Evolutionary conservation across 176 grass and related monocot species (phyloP), one percentile per base, ranked within the genome.

Genomic region (Pontederia crassipes): DNA sequence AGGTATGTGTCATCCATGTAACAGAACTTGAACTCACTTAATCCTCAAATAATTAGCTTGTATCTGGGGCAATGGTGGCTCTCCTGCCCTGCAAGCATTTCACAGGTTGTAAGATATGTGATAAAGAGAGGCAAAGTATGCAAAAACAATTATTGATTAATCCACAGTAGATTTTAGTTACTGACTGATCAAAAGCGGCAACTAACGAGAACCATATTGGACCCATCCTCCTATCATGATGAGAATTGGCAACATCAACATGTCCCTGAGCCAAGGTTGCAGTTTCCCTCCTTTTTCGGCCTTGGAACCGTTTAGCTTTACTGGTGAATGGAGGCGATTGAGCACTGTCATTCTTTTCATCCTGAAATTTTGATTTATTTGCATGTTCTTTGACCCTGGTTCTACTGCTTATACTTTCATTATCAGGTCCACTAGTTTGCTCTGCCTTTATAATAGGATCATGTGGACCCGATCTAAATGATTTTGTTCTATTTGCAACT

Each of bases 121-220:
- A 87, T 52, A 74, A 52, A 66, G 64, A 70, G 12, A 52, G 58
- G 76, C 52, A 17, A 28, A 48, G 8, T 20, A 49, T 83, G 8
- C 77, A 75, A 68, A 80, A 55, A 66, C 11, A 13, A 49, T 54
- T 15, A 61, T 13, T 61, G 24, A 2, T 40, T n/a, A 74, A 64
- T 54, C 18, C 56, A 29, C 60, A 64, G 28, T 48, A 74, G 52
- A 56, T 11, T 20, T 46, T 64, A 55, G 28, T 12, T 24, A 50
- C 52, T 74, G 32, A 95, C 89, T 81, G 81, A 70, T 88, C 64
- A 66, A 72, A 70, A 52, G 83, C 83, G 0, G 89, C 78, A 74
- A 95, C 57, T 75, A 95, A 74, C 18, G 78, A 85, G 67, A 95
- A 89, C 89, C 89, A 95, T 76, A 95, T 74, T 56, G 78, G 72